These are phyloP conservation scores for Aspergillus heteromorphus DNA, from an alignment of 495 filamentous ascomycete species.

Conservation along the genomic window DNA sequence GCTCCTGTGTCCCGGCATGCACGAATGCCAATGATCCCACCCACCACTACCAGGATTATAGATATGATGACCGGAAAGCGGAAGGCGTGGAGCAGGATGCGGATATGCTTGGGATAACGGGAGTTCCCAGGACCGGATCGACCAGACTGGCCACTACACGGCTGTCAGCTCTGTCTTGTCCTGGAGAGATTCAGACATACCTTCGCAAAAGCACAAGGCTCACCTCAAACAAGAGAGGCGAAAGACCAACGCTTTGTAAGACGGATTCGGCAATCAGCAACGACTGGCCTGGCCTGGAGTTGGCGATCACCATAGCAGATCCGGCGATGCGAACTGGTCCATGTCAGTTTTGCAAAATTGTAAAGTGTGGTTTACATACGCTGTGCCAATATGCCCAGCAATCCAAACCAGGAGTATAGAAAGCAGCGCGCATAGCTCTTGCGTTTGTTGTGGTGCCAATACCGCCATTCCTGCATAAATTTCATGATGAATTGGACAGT, in stretches of 20 bases:
- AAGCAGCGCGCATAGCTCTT: conserved; percentile 17
- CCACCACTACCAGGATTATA: conserved; percentile 25
- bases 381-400: conserved; percentile 27
- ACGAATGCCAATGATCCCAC: conserved; percentile 16
- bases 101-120: conserved; percentile 21
- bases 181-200: conserved; percentile 9
- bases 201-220: conserved; percentile 28
- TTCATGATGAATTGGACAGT: conserved; percentile 19
- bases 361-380: conserved; percentile 14
- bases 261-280: conserved; percentile 23
- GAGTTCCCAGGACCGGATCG: conserved; percentile 27
- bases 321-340: conserved; percentile 26
- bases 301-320: conserved; percentile 24
- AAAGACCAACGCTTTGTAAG: conserved; percentile 29
- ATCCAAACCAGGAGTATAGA: conserved; percentile 27
- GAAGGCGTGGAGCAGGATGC: conserved; percentile 24
- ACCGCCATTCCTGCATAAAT: conserved; percentile 27
- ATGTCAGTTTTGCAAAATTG: background rate
- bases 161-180: background rate
- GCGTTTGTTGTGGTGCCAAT: conserved; percentile 29
- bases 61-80: conserved; percentile 24
- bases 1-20: conserved; percentile 21
- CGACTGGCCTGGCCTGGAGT: conserved; percentile 11
- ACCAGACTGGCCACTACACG: conserved; percentile 27
- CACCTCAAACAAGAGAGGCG: conserved; percentile 32